Evolutionary conservation across 2,329 filamentous ascomycete species (phyloP).

Genomic region (Berkeleyomyces basicola): DNA sequence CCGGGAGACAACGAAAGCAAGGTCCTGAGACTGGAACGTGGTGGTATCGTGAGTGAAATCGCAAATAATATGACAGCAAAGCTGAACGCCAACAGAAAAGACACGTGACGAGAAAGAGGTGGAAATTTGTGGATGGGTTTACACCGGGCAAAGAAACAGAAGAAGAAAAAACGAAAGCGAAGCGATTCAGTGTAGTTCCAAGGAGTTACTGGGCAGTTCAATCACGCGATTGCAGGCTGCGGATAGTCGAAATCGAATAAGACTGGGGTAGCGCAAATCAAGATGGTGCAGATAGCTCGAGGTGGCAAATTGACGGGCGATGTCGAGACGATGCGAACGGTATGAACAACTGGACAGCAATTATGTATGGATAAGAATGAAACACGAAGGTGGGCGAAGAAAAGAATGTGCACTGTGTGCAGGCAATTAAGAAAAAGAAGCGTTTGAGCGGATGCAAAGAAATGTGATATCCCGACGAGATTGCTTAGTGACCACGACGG

Average conservation of each 20-base stretch:
- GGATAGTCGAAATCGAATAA: background rate
- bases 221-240: constrained; percentile 1
- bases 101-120: constrained; percentile 4
- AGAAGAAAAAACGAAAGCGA: background rate
- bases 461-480: background rate
- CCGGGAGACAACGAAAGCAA: constrained; percentile 10
- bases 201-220: background rate
- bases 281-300: background rate
- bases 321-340: constrained; percentile 1
- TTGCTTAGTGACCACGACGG: background rate
- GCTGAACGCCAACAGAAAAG: background rate
- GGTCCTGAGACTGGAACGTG: background rate
- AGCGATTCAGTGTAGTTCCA: background rate
- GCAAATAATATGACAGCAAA: background rate
- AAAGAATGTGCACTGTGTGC: constrained; percentile 17
- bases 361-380: constrained; percentile 14
- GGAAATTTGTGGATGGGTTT: background rate
- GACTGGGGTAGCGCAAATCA: constrained; percentile 7
- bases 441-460: background rate
- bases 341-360: constrained; percentile 6
- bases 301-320: background rate
- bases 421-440: constrained; percentile 8
- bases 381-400: constrained; percentile 7
- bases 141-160: background rate
- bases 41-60: constrained; percentile 5